A percentile compares a stretch with the other conserved stretches of the same genome.
Evolutionary conservation across 2,329 filamentous ascomycete genomes (phyloP).

Genomic region (Cladophialophora exuberans): DNA sequence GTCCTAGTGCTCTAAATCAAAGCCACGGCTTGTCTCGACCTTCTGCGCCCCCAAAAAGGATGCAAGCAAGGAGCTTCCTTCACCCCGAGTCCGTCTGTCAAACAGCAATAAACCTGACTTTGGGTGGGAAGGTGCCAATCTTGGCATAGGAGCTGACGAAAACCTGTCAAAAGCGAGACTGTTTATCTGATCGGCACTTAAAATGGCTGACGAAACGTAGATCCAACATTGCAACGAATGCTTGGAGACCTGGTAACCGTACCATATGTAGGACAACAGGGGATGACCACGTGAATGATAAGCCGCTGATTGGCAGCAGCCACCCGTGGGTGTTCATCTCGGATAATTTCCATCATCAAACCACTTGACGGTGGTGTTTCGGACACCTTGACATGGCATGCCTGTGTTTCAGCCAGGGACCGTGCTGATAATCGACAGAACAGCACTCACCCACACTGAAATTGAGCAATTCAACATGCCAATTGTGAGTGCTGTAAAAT

Average conservation of each 20-base stretch:
- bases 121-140: neutral
- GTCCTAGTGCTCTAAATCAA: too few relatives aligned
- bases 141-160: conserved; percentile 1
- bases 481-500: conserved; percentile 23
- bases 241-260: neutral
- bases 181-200: conserved; percentile 12
- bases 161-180: neutral
- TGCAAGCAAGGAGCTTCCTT: neutral
- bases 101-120: too few relatives aligned
- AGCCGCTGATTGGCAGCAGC: conserved; percentile 19
- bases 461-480: neutral
- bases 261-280: too few relatives aligned
- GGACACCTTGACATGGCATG: conserved; percentile 17
- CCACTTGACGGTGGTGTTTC: conserved; percentile 24
- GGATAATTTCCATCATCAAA: conserved; percentile 18
- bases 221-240: neutral
- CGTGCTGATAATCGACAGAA: neutral
- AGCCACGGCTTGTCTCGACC: neutral
- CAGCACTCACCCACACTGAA: neutral
- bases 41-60: neutral
- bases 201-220: conserved; percentile 4
- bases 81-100: too few relatives aligned
- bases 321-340: conserved; percentile 15
- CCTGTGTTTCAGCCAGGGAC: conserved; percentile 20
- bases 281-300: conserved; percentile 24